Percentiles rank a stretch among this genome's conserved stretches.
phyloP scores from a whole-genome alignment of 768 basidiomycete genomes.

The Psilocybe subaeruginosa region DNA sequence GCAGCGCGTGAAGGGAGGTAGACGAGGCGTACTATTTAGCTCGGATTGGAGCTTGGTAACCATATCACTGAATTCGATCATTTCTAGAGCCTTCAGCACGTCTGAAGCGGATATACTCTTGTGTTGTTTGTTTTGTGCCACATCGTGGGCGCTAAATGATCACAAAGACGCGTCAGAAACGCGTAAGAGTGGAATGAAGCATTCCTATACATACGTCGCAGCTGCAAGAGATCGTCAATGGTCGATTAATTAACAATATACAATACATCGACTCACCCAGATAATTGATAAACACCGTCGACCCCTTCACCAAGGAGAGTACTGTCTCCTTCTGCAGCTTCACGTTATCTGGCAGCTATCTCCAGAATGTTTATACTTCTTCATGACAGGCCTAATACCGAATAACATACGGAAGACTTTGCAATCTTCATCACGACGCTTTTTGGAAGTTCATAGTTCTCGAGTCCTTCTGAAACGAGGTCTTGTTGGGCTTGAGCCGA shows the following conservation, averaged over 20 bases:
- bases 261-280: slow-evolving; percentile 56
- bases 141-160: slow-evolving; percentile 76
- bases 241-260: background rate
- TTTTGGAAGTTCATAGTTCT: slow-evolving; percentile 88
- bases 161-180: slow-evolving; percentile 5
- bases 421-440: slow-evolving; percentile 83
- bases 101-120: slow-evolving; percentile 91
- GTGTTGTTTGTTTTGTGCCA: slow-evolving; percentile 81
- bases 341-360: slow-evolving; percentile 78
- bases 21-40: slow-evolving; percentile 52
- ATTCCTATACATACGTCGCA: slow-evolving; percentile 45
- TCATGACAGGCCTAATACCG: background rate
- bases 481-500: slow-evolving; percentile 82
- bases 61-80: slow-evolving; percentile 76
- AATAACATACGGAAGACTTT: slow-evolving; percentile 69
- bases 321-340: slow-evolving; percentile 93
- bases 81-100: slow-evolving; percentile 84
- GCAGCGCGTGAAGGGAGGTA: background rate
- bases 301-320: slow-evolving; percentile 81
- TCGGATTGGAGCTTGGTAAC: slow-evolving; percentile 65
- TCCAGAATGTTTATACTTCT: background rate
- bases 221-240: slow-evolving; percentile 30
- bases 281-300: slow-evolving; percentile 95
- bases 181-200: slow-evolving; percentile 14
- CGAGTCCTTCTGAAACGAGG: slow-evolving; percentile 81